Base-by-base conservation (phyloP, 805 yeast species). In the Schwanniomyces yamadae region DNA sequence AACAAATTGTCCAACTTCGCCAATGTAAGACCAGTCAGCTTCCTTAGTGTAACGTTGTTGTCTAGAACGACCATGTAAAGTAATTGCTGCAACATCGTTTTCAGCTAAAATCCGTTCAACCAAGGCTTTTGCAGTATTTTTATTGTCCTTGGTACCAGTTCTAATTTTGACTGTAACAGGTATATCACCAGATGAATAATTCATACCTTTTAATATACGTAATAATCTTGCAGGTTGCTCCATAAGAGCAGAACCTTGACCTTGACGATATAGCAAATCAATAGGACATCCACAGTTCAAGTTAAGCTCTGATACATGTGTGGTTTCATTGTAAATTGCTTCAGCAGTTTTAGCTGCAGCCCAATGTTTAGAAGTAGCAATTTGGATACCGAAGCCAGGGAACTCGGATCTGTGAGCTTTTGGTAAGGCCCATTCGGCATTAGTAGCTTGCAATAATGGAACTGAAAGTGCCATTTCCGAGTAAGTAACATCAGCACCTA, bases 201-300 rank as follows among this genome's bases (percentile, higher is more conserved):
- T 85, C 97, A 93, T 93, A 3, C 93, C 88, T 51, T 84, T 82
- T 31, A 91, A 64, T 50, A 89, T 80, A 45, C 95, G 73, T 27
- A 84, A 55, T 62, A 90, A 63, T 52, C 86, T 78, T 3, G 95
- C 82, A 7, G 95, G 95, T 50, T 85, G 88, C 44, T 89, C 97
- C 71, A 93, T 66, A 36, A 93, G 72, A 0, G 96, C 98, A 23
- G 95, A 81, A 2, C 99, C 99, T 43, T 95, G 95, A 26, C 99
- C 99, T 55, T 85, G 88, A 48, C 91, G 78, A 60, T 82, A 93
- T n/a, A 93, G 69, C 49, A 93, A 71, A 57, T 95, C 99, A 48
- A 93, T 93, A 11, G 99, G 99, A 60, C 99, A 93, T 2, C 99
- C 99, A 55, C 95, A 84, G 63, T 93, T 93, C 52, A 93, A 73